phyloP scores from a whole-genome alignment of 441 rosid species.

The Erysimum cheiri region DNA sequence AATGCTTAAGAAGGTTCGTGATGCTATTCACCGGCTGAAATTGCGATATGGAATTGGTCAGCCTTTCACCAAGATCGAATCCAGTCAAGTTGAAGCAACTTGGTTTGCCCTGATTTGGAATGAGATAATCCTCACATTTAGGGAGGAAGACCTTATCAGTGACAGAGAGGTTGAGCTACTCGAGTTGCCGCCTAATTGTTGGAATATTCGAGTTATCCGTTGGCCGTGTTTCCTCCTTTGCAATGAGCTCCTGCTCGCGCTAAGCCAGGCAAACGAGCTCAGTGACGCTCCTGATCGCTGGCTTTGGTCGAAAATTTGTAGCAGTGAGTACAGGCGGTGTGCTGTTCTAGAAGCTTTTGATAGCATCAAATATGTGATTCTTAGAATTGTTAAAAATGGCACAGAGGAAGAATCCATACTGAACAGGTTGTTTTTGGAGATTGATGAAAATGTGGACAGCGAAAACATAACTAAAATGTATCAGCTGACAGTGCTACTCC shows the following conservation, averaged over 20 bases:
- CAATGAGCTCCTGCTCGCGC: slow-evolving; percentile 70
- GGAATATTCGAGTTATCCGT: slow-evolving; percentile 69
- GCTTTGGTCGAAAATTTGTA: slow-evolving; percentile 71
- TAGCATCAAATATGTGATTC: slow-evolving; percentile 61
- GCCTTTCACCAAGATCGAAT: slow-evolving; percentile 69
- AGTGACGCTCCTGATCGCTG: slow-evolving; percentile 65
- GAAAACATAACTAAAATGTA: slow-evolving; percentile 52
- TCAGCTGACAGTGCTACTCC: slow-evolving; percentile 50
- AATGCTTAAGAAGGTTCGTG: slow-evolving; percentile 55
- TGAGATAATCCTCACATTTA: slow-evolving; percentile 58
- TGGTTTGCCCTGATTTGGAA: slow-evolving; percentile 76
- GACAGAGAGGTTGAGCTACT: slow-evolving; percentile 70
- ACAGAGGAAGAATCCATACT: slow-evolving; percentile 66
- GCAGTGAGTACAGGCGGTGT: slow-evolving; percentile 67
- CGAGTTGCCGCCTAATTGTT: slow-evolving; percentile 67
- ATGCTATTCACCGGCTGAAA: slow-evolving; percentile 63
- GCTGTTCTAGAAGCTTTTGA: slow-evolving; percentile 76
- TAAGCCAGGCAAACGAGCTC: slow-evolving; percentile 63
- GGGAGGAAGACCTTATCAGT: slow-evolving; percentile 73
- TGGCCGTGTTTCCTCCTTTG: slow-evolving; percentile 77
- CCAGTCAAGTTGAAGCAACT: slow-evolving; percentile 68
- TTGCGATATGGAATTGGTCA: slow-evolving; percentile 71
- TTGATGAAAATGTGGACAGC: slow-evolving; percentile 52
- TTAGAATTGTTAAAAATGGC: slow-evolving; percentile 49
- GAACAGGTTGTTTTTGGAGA: slow-evolving; percentile 50